Conservation (phyloP, 371 early-diverging fungal genomes). For the Phascolomyces articulosus region DNA sequence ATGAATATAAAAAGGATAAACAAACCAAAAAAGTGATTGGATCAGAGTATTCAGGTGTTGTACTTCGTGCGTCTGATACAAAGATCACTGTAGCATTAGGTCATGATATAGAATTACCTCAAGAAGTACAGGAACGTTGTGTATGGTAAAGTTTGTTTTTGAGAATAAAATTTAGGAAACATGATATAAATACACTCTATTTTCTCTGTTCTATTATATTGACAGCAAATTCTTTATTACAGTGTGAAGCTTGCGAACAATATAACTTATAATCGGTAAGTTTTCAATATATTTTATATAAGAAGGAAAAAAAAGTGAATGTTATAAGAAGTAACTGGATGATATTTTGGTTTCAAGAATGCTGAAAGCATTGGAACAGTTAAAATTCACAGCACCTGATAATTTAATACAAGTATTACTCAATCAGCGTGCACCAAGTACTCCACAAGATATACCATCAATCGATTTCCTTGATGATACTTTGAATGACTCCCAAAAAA, state of each 20-base stretch:
- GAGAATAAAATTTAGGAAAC: too few species aligned
- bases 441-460: conserved; percentile 20
- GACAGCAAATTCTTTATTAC: too few species aligned
- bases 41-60: conserved; percentile 53
- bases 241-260: conserved; percentile 77
- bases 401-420: conserved; percentile 30
- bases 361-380: conserved; percentile 40
- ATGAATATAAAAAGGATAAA: conserved; percentile 60
- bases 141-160: too few species aligned
- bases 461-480: conserved; percentile 61
- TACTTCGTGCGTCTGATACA: conserved; percentile 61
- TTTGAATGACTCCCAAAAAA: conserved; percentile 78
- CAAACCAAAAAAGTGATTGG: conserved; percentile 22
- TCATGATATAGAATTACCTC: conserved; percentile 58
- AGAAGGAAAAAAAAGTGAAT: not conserved
- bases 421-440: conserved; percentile 24
- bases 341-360: conserved; percentile 38
- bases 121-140: conserved; percentile 70
- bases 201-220: too few species aligned
- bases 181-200: too few species aligned
- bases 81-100: conserved; percentile 68
- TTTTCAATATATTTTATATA: not conserved
- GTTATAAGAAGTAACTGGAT: not conserved
- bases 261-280: conserved; percentile 72
- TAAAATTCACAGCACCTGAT: conserved; percentile 25